A percentile compares a stretch with the other conserved stretches of the same genome.
Evolutionary conservation across 306 rosid genomes (phyloP).

Genomic region (Medicago truncatula): DNA sequence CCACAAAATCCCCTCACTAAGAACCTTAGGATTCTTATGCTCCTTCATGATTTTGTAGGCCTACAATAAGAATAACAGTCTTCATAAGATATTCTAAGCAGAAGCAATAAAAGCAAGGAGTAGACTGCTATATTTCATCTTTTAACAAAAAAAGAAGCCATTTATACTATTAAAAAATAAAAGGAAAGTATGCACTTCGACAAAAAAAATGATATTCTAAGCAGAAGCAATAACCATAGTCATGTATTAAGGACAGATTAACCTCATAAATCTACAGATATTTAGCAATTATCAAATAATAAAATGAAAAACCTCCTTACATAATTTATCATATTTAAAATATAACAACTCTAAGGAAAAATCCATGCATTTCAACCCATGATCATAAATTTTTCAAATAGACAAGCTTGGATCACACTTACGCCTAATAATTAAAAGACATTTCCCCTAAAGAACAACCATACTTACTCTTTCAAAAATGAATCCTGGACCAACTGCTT

Average conservation of each 20-base stretch:
- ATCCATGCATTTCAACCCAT: not conserved
- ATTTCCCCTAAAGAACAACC: constrained; percentile 25
- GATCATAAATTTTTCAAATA: not conserved
- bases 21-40: constrained; percentile 99
- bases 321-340: no score
- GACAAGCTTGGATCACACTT: constrained; percentile 11
- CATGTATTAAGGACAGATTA: not conserved
- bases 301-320: no score
- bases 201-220: not conserved
- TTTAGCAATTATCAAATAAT: not conserved
- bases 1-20: constrained; percentile 96
- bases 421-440: not conserved
- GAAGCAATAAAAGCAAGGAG: constrained; percentile 6
- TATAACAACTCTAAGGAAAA: not conserved
- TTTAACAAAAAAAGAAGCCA: not conserved
- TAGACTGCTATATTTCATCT: constrained; percentile 8
- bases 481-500: constrained; percentile 99
- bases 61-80: constrained; percentile 47
- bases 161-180: not conserved
- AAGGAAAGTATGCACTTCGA: not conserved
- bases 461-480: constrained; percentile 90
- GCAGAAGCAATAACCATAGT: not conserved
- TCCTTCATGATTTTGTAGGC: constrained; percentile 95
- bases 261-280: constrained; percentile 7
- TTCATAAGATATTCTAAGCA: constrained; percentile 11